A percentile compares a stretch with the other conserved stretches of the same genome.
phyloP scores from a whole-genome alignment of 164 flowering plant genomes.

The Dillenia suffruticosa region DNA sequence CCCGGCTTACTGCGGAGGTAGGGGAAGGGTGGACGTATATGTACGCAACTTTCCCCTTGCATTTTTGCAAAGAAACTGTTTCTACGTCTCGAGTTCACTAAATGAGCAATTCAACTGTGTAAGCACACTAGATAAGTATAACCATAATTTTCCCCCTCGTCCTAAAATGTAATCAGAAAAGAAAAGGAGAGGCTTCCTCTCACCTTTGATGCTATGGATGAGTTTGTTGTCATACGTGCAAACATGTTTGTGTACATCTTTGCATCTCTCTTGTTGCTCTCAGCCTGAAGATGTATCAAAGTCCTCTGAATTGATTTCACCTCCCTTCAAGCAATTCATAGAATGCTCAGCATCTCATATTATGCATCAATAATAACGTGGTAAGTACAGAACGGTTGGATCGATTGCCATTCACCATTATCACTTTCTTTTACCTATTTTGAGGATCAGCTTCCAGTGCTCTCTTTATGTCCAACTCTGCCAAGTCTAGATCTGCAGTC shows the following conservation, averaged over 20 bases:
- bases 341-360: background rate
- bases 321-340: slow-evolving; percentile 38
- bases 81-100: too few species aligned
- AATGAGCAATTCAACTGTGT: too few species aligned
- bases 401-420: too few species aligned
- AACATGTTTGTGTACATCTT: slow-evolving; percentile 59
- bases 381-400: background rate
- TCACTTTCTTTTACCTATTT: slow-evolving; percentile 38
- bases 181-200: background rate
- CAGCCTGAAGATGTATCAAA: slow-evolving; percentile 51
- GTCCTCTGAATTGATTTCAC: slow-evolving; percentile 42
- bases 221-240: slow-evolving; percentile 27
- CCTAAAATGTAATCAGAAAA: too few species aligned
- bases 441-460: slow-evolving; percentile 62
- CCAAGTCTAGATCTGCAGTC: slow-evolving; percentile 46
- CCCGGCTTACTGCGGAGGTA: too few species aligned
- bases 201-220: slow-evolving; percentile 34
- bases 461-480: slow-evolving; percentile 64
- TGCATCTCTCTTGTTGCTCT: slow-evolving; percentile 66
- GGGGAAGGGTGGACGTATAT: too few species aligned
- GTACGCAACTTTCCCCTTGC: too few species aligned
- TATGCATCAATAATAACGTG: too few species aligned
- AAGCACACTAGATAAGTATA: too few species aligned
- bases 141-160: too few species aligned
- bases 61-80: too few species aligned